Evolutionary conservation across 2,329 filamentous ascomycete genomes (phyloP).

Genomic region (Aspergillus neoniger): DNA sequence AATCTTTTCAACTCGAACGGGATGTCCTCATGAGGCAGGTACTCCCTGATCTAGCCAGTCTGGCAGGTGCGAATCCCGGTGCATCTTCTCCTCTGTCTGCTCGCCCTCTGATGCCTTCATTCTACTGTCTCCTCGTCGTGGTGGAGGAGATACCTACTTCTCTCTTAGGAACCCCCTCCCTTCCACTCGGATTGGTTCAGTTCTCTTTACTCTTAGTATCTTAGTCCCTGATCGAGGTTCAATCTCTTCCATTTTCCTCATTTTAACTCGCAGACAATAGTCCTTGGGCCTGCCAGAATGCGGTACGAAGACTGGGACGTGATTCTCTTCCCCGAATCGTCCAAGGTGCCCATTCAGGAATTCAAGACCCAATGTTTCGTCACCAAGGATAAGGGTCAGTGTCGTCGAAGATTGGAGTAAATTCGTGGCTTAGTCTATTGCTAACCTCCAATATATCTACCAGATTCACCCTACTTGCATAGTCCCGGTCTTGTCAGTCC

Average conservation of each 20-base stretch:
- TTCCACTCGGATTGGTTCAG: constrained; percentile 1
- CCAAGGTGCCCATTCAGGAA: constrained; percentile 73
- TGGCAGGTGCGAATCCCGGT: neutral
- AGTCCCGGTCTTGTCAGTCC: constrained; percentile 44
- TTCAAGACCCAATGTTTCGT: constrained; percentile 78
- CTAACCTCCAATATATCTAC: neutral
- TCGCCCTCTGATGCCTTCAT: neutral
- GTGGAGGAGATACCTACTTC: constrained; percentile 4
- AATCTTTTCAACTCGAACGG: too few species aligned
- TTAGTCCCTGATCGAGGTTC: constrained; percentile 15
- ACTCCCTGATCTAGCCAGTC: too few species aligned
- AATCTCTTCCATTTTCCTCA: constrained; percentile 22
- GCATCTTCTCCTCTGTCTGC: neutral
- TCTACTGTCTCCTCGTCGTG: constrained; percentile 4
- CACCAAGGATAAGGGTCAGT: constrained; percentile 53
- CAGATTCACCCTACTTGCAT: constrained; percentile 57
- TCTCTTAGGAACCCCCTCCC: neutral
- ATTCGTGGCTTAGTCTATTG: neutral
- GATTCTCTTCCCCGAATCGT: constrained; percentile 71
- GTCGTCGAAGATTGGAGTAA: constrained; percentile 18
- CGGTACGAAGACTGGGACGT: constrained; percentile 86
- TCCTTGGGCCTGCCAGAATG: constrained; percentile 55
- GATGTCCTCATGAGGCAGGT: neutral
- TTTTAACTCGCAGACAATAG: constrained; percentile 39
- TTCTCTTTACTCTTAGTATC: constrained; percentile 24